phyloP scores from a whole-genome alignment of 805 yeast species.

The Candida stauntonica region DNA sequence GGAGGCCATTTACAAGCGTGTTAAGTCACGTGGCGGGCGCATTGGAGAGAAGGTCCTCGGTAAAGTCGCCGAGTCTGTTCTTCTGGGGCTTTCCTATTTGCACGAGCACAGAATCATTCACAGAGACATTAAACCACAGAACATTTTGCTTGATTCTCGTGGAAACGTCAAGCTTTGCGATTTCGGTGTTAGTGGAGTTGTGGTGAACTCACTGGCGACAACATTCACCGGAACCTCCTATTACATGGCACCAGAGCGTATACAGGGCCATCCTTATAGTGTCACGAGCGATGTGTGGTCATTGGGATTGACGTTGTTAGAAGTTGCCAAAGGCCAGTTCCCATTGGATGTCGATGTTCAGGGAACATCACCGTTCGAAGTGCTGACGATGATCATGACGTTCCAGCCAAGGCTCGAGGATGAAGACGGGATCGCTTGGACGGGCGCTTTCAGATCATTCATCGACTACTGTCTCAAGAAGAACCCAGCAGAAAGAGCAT shows the following conservation, averaged over 20 bases:
- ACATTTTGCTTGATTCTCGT: constrained; percentile 65
- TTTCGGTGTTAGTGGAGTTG: constrained; percentile 97
- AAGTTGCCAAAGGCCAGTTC: constrained; percentile 88
- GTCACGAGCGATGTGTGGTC: constrained; percentile 98
- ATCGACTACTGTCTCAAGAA: constrained; percentile 76
- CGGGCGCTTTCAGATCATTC: constrained; percentile 77
- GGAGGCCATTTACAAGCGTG: constrained; percentile 84
- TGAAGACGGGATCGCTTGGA: constrained; percentile 76
- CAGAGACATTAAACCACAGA: constrained; percentile 94
- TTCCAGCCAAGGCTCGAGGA: constrained; percentile 78
- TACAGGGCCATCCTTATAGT: constrained; percentile 91
- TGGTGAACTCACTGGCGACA: constrained; percentile 89
- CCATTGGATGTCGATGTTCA: constrained; percentile 49
- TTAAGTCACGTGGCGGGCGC: constrained; percentile 70
- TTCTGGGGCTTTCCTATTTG: constrained; percentile 79
- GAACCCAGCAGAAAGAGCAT: constrained; percentile 75
- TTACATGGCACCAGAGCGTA: constrained; percentile 98
- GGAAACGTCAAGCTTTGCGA: constrained; percentile 94
- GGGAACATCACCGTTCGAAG: constrained; percentile 79
- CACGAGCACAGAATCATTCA: constrained; percentile 88
- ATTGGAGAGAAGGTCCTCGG: constrained; percentile 93
- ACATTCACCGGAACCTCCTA: constrained; percentile 97
- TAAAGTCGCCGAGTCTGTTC: constrained; percentile 80
- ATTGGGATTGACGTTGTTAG: constrained; percentile 83
- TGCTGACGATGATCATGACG: constrained; percentile 74